Evolutionary conservation across 2,329 filamentous ascomycete species (phyloP), one percentile per base, ranked within the genome.

Genomic region (Fusarium chlamydosporum): DNA sequence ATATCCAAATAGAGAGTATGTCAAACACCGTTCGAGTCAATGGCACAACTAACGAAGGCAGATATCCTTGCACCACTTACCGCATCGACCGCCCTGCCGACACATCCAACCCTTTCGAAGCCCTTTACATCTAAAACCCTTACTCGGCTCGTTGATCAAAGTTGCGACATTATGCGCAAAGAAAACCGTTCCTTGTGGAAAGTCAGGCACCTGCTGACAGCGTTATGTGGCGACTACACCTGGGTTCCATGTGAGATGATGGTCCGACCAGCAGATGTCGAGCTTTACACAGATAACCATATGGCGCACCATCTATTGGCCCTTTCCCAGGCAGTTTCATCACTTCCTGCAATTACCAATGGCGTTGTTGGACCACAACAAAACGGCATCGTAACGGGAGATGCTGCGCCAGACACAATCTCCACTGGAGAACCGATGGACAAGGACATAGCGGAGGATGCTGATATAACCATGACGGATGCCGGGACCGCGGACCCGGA

Each of bases 21-120:
- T 81, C 48, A 50, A 56, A 55, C 55, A 42, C 20, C 41, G 29
- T 43, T 31, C 23, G 33, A 29, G 40, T 43, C 26, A 33, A 50
- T 50, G 50, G 27, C 67, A 57, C 54, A 68, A 62, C 80, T 80
- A 76, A 77, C 72, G 37, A 47, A 35, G 51, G 13, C 73, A 93
- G 91, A 89, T 57, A 84, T 95, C 16, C 87, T 96, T 56, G 90
- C 90, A 20, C 93, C 93, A 13, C 82, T 96, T 56, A 93, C 91
- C 18, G 84, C 91, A 34, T 88, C 92, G 50, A 91, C 91, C 77
- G 91, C 94, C 62, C 83, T 96, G 16, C 86, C 91, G 15, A 85
- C 85, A 57, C 92, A 96, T 76, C 90, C 92, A 52, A 91, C 91
- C 26, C 82, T 94, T 40, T 92, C 91, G 63, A 85, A 89, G 70